Conservation (phyloP, 2,329 filamentous ascomycete species). For the Verticillium zaregamsianum region DNA sequence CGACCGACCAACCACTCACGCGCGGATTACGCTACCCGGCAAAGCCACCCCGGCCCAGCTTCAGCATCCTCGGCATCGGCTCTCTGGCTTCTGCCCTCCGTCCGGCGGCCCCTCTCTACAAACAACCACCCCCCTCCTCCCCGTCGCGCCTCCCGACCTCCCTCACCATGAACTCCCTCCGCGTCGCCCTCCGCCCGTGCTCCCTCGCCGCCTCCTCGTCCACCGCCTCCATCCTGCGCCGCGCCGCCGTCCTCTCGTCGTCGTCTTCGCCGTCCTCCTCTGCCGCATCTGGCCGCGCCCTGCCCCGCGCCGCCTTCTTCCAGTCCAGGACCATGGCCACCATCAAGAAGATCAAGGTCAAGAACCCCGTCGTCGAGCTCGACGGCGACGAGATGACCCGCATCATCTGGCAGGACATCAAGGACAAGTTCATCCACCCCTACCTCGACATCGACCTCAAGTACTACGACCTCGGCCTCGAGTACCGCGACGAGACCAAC, state of each 20-base stretch:
- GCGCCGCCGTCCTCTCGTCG: slow-evolving; percentile 10
- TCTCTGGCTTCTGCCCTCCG: neutral
- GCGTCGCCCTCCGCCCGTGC: slow-evolving; percentile 1
- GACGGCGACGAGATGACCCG: slow-evolving; percentile 96
- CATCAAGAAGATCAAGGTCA: slow-evolving; percentile 90
- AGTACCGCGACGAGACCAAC: slow-evolving; percentile 93
- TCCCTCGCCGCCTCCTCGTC: slow-evolving; percentile 3
- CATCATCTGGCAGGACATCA: slow-evolving; percentile 99
- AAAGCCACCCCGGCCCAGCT: neutral
- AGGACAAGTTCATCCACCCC: slow-evolving; percentile 96
- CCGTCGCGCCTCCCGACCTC: neutral
- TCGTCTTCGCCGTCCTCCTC: slow-evolving; percentile 7
- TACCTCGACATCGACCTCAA: slow-evolving; percentile 98
- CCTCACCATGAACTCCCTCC: slow-evolving; percentile 2
- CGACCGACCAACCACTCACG: neutral
- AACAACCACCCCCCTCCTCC: neutral
- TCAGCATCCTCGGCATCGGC: neutral
- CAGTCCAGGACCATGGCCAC: slow-evolving; percentile 47
- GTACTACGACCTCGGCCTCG: slow-evolving; percentile 92
- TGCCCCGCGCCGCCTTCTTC: slow-evolving; percentile 9
- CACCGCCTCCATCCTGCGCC: slow-evolving; percentile 1
- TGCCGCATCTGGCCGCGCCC: slow-evolving; percentile 8
- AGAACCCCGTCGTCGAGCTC: slow-evolving; percentile 97
- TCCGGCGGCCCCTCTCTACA: neutral
- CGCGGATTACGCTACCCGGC: neutral